Base-by-base conservation (phyloP, 306 rosid genomes). In the Clitoria ternatea region DNA sequence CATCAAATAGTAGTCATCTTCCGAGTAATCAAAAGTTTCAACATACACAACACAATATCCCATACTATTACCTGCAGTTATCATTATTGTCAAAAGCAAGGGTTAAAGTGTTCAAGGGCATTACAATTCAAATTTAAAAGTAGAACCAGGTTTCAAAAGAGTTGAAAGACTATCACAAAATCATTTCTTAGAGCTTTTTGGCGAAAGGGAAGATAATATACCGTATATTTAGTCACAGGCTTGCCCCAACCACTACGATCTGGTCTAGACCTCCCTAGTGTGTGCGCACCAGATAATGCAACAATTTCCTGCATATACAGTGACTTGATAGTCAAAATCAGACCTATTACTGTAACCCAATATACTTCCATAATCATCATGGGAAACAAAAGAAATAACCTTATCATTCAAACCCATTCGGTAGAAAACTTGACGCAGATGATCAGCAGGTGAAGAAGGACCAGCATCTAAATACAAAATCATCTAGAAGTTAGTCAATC, bases 191-290 rank as follows among this genome's bases (percentile, higher is more conserved):
- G 20, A 56, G 60, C 15, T 62, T 9, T 61, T 10, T 1, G 70
- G 53, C 11, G 19, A 62, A 43, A 69, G 30, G 61, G 72, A 56
- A 45, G 64, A 71, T 60, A 50, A 66, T 29, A 62, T 91, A 95
- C 99, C 79, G 96, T 91, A 69, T 95, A 89, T 72, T 91, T 83
- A 52, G 97, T 95, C 82, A 89, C 99, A n/a, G 96, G 91, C 79
- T 95, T 91, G 76, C 99, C 99, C 97, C 96, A 95, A 49, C 97
- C 97, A 86, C 99, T 91, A 62, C 96, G 97, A 4, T 95, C 97
- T 12, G 96, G 99, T 73, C 97, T 91, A 68, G 97, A 83, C 69
- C 99, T 79, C 60, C 99, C 97, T 55, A 95, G 72, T 13, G 99
- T 95, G 81, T 95, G 99, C 0, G 97, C 99, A 60, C 99, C 99